phyloP scores from a whole-genome alignment of 2,329 filamentous ascomycete species.

The Coniochaeta sp. region DNA sequence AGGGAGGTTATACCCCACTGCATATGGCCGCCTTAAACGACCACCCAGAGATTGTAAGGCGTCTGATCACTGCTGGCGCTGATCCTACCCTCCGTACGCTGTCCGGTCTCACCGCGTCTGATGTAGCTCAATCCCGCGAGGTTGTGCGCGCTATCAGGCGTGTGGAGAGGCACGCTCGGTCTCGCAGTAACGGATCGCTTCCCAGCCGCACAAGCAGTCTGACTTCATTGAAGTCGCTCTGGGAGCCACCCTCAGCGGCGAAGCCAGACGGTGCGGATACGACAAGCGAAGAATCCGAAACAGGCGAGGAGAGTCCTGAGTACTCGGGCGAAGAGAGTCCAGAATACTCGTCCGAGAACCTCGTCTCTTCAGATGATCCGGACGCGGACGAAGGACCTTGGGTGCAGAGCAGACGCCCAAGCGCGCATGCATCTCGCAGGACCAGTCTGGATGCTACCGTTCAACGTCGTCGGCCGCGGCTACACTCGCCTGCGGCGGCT shows the following conservation, averaged over 20 bases:
- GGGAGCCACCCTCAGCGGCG: constrained; percentile 45
- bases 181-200: constrained; percentile 56
- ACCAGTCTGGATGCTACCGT: constrained; percentile 11
- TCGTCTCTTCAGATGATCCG: constrained; percentile 33
- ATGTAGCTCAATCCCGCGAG: constrained; percentile 60
- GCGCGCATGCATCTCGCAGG: not conserved
- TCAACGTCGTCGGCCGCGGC: constrained; percentile 20
- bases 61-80: constrained; percentile 66
- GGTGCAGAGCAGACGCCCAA: constrained; percentile 26
- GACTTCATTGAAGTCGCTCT: constrained; percentile 59
- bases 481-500: constrained; percentile 52
- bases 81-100: constrained; percentile 64
- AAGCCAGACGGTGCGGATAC: constrained; percentile 24
- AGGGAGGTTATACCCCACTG: constrained; percentile 73
- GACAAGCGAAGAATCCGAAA: constrained; percentile 29
- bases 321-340: constrained; percentile 37
- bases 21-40: constrained; percentile 75
- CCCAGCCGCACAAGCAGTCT: constrained; percentile 38
- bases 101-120: constrained; percentile 62
- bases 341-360: constrained; percentile 34
- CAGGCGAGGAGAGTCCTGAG: constrained; percentile 28
- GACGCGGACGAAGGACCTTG: constrained; percentile 33
- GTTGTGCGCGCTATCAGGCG: constrained; percentile 58
- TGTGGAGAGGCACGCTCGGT: constrained; percentile 55
- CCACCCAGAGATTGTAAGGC: constrained; percentile 67